Evolutionary conservation across 2,329 filamentous ascomycete species (phyloP).

Genomic region (Cladosporium velox): DNA sequence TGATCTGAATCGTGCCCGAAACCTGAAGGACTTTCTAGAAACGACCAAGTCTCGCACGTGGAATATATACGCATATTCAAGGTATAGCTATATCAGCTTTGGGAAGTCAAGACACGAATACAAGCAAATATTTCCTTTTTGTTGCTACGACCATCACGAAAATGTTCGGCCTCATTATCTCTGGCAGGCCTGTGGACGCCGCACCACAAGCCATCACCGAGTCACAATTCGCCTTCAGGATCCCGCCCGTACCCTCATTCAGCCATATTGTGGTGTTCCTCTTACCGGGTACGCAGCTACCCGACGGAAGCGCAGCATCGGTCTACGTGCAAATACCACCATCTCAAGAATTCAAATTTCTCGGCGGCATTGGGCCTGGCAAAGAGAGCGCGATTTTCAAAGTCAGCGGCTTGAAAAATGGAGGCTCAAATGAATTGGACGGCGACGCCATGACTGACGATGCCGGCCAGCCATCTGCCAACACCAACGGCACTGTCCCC

Average conservation of each 20-base stretch:
- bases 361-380: conserved; percentile 84
- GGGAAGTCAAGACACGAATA: not conserved
- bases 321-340: conserved; percentile 80
- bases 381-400: conserved; percentile 94
- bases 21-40: conserved; percentile 5
- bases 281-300: conserved; percentile 74
- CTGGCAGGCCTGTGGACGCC: conserved; percentile 61
- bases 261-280: conserved; percentile 85
- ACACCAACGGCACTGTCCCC: conserved; percentile 27
- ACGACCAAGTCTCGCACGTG: not conserved
- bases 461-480: conserved; percentile 21
- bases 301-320: conserved; percentile 75
- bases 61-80: not conserved
- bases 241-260: conserved; percentile 62
- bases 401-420: conserved; percentile 53
- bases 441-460: conserved; percentile 53
- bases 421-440: conserved; percentile 48
- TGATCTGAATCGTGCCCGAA: conserved; percentile 2
- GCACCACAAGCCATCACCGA: conserved; percentile 57
- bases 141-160: not conserved
- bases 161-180: conserved; percentile 65
- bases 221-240: conserved; percentile 65
- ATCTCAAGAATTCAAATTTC: conserved; percentile 69
- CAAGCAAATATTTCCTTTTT: not conserved
- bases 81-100: not conserved